Base-by-base conservation (phyloP, 192 early-diverging fungal genomes). In the Gorgonomyces haynaldii region DNA sequence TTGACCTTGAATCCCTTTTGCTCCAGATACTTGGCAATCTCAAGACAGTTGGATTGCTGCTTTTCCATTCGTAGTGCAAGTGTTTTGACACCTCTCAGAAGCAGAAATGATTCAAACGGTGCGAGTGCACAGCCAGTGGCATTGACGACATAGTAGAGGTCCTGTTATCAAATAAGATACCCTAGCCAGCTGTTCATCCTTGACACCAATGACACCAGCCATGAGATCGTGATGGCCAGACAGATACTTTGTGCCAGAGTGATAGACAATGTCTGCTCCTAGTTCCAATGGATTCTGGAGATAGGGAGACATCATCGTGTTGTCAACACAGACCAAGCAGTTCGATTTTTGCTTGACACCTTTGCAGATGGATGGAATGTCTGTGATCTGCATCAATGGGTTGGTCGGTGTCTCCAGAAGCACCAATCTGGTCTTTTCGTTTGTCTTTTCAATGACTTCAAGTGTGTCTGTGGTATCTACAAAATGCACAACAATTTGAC, bases 301-400 rank as follows among this genome's bases (percentile, higher is more conserved):
- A 45, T 89, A 87, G 31, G 95, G 95, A n/a, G 79, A 83, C 91
- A 96, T 92, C 91, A 98, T 96, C 34, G 95, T 98, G 61, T 98
- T 98, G 49, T 98, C 95, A 8, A 98, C 95, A 2, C 92, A 88
- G 1, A 98, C 83, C 17, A 60, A 31, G 24, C 86, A 86, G 29
- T 75, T 62, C 27, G 79, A 85, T 19, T 55, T n/a, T 42, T 66
- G 69, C 37, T 86, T 83, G 6, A 93, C 89, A 23, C 77, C 53
- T 27, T 66, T 54, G 23, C 74, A 62, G 57, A 95, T 89, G 28
- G 78, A 70, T 15, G 78, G 74, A 25, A 98, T 83, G 61, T 98
- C 91, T 7, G 76, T 82, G 37, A 98, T 86, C 60, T 94, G 90
- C 59, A 98, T 88, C 50, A 94, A 64, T 17, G 95, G 95, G 61